Evolutionary conservation across 805 yeast species (phyloP).

Genomic region (Zygoascus biomembranicola): DNA sequence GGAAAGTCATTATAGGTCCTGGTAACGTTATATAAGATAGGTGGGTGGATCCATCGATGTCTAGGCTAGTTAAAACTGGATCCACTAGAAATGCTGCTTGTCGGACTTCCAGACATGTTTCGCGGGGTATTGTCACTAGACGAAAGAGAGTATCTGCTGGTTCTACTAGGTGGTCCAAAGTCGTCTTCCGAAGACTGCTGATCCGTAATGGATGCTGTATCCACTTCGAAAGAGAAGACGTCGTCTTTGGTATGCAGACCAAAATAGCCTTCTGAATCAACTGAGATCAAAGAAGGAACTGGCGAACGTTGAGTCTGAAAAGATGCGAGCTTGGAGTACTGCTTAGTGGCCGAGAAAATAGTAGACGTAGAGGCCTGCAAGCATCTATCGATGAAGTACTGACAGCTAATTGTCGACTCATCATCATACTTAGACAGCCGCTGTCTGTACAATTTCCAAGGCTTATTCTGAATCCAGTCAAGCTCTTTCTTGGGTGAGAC

Average conservation of each 20-base stretch:
- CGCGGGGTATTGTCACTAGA: background rate
- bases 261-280: constrained; percentile 26
- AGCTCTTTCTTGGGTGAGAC: background rate
- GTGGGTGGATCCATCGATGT: background rate
- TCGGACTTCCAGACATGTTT: background rate
- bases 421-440: constrained; percentile 18
- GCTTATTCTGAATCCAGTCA: constrained; percentile 16
- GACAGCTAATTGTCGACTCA: constrained; percentile 10
- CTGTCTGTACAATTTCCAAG: constrained; percentile 24
- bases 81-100: background rate
- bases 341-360: constrained; percentile 21
- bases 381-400: constrained; percentile 19
- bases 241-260: constrained; percentile 23
- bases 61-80: background rate
- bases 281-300: constrained; percentile 16
- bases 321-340: constrained; percentile 21
- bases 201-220: background rate
- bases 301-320: background rate
- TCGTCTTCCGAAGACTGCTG: constrained; percentile 4
- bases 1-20: background rate
- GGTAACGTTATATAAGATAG: background rate
- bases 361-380: constrained; percentile 16
- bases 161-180: background rate
- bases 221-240: background rate
- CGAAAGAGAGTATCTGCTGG: background rate